Conservation (phyloP, 176 grass and related monocot species). For the Coix lacrymajobi region DNA sequence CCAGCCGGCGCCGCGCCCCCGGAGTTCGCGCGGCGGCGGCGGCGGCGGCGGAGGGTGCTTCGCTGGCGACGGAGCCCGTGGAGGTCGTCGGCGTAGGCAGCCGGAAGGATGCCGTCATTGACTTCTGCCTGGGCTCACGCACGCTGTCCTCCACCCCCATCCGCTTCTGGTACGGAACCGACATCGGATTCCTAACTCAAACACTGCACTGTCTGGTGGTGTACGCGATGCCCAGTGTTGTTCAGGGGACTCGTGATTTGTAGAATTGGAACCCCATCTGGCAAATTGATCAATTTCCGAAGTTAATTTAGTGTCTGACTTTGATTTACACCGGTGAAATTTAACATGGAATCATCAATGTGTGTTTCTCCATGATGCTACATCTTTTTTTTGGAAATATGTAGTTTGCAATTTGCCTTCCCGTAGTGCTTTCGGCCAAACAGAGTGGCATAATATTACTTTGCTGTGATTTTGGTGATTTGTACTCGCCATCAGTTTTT, state of each 20-base stretch:
- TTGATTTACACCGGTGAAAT: background rate
- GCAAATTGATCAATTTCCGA: background rate
- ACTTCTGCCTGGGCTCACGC: constrained; percentile 74
- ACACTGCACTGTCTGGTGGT: background rate
- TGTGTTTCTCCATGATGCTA: background rate
- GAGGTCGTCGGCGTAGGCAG: constrained; percentile 87
- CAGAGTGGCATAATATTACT: background rate
- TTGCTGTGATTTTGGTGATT: background rate
- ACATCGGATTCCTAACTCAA: background rate
- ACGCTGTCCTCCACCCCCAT: constrained; percentile 60
- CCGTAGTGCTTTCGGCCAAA: background rate
- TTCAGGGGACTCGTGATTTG: background rate
- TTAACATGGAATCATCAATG: background rate
- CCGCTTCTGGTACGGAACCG: constrained; percentile 65
- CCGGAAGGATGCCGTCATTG: constrained; percentile 80
- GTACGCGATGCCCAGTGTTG: constrained; percentile 4
- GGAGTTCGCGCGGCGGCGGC: constrained; percentile 6
- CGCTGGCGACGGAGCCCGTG: constrained; percentile 44
- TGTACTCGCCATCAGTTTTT: background rate
- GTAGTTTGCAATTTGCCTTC: background rate
- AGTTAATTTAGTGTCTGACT: background rate
- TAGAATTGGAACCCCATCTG: background rate
- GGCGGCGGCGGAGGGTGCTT: background rate
- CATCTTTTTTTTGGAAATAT: background rate
- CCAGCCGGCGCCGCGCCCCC: background rate